phyloP scores from a whole-genome alignment of 306 rosid species.

The Corylus avellana region DNA sequence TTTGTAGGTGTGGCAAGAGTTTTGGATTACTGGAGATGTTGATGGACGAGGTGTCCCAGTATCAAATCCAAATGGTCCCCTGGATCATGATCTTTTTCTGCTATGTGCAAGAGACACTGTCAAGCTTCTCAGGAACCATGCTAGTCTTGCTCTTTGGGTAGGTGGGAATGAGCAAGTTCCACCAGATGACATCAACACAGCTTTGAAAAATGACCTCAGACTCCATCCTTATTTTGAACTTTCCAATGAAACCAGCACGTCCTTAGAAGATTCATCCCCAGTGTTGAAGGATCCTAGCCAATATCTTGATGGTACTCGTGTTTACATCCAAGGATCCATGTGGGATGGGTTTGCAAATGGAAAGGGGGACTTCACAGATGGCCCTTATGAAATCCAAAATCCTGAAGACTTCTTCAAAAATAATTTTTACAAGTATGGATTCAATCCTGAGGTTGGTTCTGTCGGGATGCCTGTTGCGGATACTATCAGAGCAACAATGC shows the following conservation, averaged over 20 bases:
- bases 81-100: constrained; percentile 92
- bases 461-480: constrained; percentile 91
- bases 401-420: constrained; percentile 80
- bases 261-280: constrained; percentile 28
- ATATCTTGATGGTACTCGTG: constrained; percentile 88
- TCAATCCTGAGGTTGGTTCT: constrained; percentile 96
- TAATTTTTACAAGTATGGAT: constrained; percentile 63
- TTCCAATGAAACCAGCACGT: constrained; percentile 33
- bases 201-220: constrained; percentile 67
- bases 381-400: constrained; percentile 92
- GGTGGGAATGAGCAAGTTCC: constrained; percentile 98
- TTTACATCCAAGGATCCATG: constrained; percentile 82
- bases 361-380: constrained; percentile 77
- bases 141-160: constrained; percentile 98
- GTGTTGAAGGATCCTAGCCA: constrained; percentile 62
- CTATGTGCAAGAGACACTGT: constrained; percentile 92
- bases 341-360: constrained; percentile 99
- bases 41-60: constrained; percentile 87
- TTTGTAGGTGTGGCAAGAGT: constrained; percentile 95
- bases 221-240: constrained; percentile 71
- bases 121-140: constrained; percentile 87
- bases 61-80: constrained; percentile 86
- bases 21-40: constrained; percentile 97
- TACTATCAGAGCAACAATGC: constrained; percentile 95
- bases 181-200: constrained; percentile 70